Conservation (phyloP, 495 filamentous ascomycete genomes). For the Penicillium macrosclerotiorum region DNA sequence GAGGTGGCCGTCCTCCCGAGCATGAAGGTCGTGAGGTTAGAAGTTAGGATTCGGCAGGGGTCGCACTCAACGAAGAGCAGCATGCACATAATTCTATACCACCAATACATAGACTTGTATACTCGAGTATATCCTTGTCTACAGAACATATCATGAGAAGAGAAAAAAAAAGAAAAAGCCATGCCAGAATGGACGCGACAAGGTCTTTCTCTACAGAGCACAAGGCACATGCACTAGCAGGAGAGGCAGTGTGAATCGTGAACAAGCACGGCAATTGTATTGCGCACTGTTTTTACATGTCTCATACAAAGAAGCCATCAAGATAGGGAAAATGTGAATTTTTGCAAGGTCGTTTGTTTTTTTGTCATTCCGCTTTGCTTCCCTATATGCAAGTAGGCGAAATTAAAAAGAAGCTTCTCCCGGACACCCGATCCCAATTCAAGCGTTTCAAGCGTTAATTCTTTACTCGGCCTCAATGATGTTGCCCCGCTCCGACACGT, state of each 20-base stretch:
- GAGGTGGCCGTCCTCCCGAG: background rate
- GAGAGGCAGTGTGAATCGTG: background rate
- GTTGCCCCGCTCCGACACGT: conserved; percentile 97
- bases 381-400: conserved; percentile 48
- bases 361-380: conserved; percentile 46
- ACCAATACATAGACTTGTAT: background rate
- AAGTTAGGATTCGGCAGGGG: too few species aligned
- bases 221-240: background rate
- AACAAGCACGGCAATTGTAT: background rate
- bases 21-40: too few species aligned
- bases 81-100: too few species aligned
- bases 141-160: background rate
- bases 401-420: conserved; percentile 43
- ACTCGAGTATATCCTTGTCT: background rate
- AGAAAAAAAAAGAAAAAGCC: too few species aligned
- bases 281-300: conserved; percentile 17
- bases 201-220: background rate
- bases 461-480: conserved; percentile 71
- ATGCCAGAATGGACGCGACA: too few species aligned
- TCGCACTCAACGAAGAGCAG: too few species aligned
- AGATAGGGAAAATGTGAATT: conserved; percentile 26
- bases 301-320: conserved; percentile 24
- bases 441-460: conserved; percentile 34
- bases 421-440: conserved; percentile 42
- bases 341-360: conserved; percentile 43